Percentiles rank a stretch among this genome's conserved stretches.
Conservation (phyloP, 23 red algal species). For the Porphyridium purpureum region DNA sequence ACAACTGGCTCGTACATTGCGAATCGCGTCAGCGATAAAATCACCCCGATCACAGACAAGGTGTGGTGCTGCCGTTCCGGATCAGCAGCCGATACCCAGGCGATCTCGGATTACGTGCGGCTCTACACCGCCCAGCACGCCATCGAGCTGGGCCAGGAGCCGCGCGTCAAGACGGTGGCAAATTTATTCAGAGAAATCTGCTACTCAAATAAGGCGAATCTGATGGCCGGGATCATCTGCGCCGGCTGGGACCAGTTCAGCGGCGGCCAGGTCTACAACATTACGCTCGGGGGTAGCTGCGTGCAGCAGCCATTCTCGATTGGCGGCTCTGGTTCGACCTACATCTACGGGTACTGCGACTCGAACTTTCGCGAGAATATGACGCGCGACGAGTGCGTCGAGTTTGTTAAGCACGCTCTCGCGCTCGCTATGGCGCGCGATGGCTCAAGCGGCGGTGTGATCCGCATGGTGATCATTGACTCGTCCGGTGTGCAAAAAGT, state of each 20-base stretch:
- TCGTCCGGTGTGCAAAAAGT: slow-evolving; percentile 38
- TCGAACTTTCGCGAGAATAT: slow-evolving; percentile 67
- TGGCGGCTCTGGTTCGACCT: slow-evolving; percentile 78
- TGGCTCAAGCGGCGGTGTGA: slow-evolving; percentile 87
- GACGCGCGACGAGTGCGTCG: slow-evolving; percentile 53
- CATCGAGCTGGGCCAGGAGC: slow-evolving; percentile 57
- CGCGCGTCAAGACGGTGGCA: slow-evolving; percentile 48
- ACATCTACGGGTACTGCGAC: slow-evolving; percentile 98
- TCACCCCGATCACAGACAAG: slow-evolving; percentile 72
- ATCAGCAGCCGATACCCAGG: slow-evolving; percentile 97
- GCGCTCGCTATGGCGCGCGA: slow-evolving; percentile 92
- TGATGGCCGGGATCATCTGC: slow-evolving; percentile 95
- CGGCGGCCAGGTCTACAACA: slow-evolving; percentile 87
- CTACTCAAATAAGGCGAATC: slow-evolving; percentile 77
- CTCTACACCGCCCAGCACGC: slow-evolving; percentile 61
- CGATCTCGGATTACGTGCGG: slow-evolving; percentile 87
- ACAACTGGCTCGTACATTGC: slow-evolving; percentile 93
- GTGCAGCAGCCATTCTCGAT: slow-evolving; percentile 91
- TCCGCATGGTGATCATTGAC: slow-evolving; percentile 84
- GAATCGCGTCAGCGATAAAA: slow-evolving; percentile 96
- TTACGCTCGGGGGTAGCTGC: slow-evolving; percentile 75
- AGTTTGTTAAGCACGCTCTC: slow-evolving; percentile 60
- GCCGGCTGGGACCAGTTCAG: slow-evolving; percentile 67
- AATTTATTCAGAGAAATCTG: slow-evolving; percentile 68
- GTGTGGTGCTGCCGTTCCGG: slow-evolving; percentile 96